phyloP scores from a whole-genome alignment of 768 basidiomycete genomes.

The Boletus subparvulus region DNA sequence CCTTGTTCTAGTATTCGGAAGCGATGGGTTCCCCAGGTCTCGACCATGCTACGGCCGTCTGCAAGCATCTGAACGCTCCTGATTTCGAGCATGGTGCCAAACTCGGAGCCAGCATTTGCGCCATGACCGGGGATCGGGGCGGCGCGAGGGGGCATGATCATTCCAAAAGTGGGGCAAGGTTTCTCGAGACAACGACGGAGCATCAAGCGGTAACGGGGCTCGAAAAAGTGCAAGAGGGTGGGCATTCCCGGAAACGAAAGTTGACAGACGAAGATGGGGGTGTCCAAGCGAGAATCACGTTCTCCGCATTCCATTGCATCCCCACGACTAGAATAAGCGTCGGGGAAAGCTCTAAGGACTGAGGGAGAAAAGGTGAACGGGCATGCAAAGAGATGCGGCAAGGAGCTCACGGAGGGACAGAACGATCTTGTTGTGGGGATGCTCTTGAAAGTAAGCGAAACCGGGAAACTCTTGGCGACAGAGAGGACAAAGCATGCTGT shows the following conservation, averaged over 20 bases:
- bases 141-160: slow-evolving; percentile 73
- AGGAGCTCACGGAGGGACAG: slow-evolving; percentile 59
- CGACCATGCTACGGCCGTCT: slow-evolving; percentile 87
- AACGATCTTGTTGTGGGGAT: slow-evolving; percentile 70
- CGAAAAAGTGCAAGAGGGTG: slow-evolving; percentile 88
- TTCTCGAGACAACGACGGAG: slow-evolving; percentile 90
- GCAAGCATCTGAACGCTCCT: slow-evolving; percentile 79
- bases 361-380: slow-evolving; percentile 11
- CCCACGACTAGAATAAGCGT: slow-evolving; percentile 61
- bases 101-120: slow-evolving; percentile 42
- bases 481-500: slow-evolving; percentile 77
- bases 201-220: slow-evolving; percentile 95
- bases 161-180: slow-evolving; percentile 80
- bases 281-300: slow-evolving; percentile 75
- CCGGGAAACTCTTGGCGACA: slow-evolving; percentile 79
- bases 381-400: slow-evolving; percentile 7
- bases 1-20: slow-evolving; percentile 88
- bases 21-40: slow-evolving; percentile 67
- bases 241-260: slow-evolving; percentile 91
- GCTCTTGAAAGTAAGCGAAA: slow-evolving; percentile 77
- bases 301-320: slow-evolving; percentile 71
- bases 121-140: slow-evolving; percentile 26
- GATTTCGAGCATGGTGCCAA: slow-evolving; percentile 94
- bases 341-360: slow-evolving; percentile 73
- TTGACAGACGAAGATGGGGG: slow-evolving; percentile 88